These are phyloP conservation scores for Cladosporium sp. DNA, from an alignment of 2,329 filamentous ascomycete species.

Conservation along the genomic window DNA sequence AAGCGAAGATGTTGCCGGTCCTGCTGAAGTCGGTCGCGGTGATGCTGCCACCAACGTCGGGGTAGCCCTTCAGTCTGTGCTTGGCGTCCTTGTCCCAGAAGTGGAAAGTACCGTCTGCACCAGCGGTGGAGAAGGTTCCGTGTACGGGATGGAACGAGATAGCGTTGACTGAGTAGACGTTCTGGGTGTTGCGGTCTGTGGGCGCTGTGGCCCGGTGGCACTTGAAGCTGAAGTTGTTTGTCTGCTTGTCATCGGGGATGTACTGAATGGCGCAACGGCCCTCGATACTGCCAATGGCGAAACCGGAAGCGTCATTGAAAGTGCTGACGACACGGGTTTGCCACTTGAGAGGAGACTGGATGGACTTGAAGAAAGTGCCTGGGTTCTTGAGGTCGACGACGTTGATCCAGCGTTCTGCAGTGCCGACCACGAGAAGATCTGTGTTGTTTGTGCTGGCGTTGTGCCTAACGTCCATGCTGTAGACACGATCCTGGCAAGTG, in stretches of 20 bases:
- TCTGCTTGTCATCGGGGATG: slow-evolving; percentile 83
- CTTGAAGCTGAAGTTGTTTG: slow-evolving; percentile 96
- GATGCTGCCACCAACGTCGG: slow-evolving; percentile 67
- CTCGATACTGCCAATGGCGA: slow-evolving; percentile 94
- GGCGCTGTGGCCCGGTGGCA: slow-evolving; percentile 83
- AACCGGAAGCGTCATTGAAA: slow-evolving; percentile 86
- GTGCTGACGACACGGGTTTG: slow-evolving; percentile 94
- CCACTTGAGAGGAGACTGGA: slow-evolving; percentile 96
- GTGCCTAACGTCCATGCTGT: slow-evolving; percentile 86
- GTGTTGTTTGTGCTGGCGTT: slow-evolving; percentile 19
- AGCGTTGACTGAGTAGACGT: slow-evolving; percentile 92
- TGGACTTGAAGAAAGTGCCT: slow-evolving; percentile 87
- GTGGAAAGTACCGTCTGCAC: slow-evolving; percentile 92
- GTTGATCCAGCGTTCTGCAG: slow-evolving; percentile 93
- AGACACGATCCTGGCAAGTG: slow-evolving; percentile 71
- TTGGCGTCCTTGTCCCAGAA: slow-evolving; percentile 74
- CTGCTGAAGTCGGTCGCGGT: slow-evolving; percentile 87
- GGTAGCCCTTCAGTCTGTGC: slow-evolving; percentile 61
- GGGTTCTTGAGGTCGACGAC: slow-evolving; percentile 88
- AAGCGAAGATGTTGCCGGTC: slow-evolving; percentile 60
- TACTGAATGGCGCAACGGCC: slow-evolving; percentile 98
- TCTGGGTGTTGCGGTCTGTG: slow-evolving; percentile 62
- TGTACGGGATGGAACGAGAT: slow-evolving; percentile 97
- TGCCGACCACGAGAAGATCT: slow-evolving; percentile 84
- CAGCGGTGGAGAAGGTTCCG: slow-evolving; percentile 97